Base-by-base conservation (phyloP, 257 asterid genomes). In the Echium plantagineum region DNA sequence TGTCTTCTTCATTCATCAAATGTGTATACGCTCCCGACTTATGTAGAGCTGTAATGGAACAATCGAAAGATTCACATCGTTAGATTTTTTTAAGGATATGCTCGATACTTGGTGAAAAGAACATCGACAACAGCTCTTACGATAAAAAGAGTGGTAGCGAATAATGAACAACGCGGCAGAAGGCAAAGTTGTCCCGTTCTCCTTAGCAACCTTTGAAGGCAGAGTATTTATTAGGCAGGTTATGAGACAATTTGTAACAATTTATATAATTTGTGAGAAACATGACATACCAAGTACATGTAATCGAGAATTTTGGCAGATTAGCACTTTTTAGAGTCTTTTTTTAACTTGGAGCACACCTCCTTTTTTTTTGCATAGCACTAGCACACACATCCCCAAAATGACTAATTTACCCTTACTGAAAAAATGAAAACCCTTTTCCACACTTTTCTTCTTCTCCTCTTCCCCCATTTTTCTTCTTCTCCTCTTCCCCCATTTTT, bases 41-140 rank as follows among this genome's bases (percentile, higher is more conserved):
- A 64, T 90, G 97, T 68, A 90, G 58, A 21, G 94, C 97, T 89
- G 84, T 74, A 66, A 30, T n/a, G n/a, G n/a, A n/a, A n/a, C n/a
- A n/a, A n/a, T n/a, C 21, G 62, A 5, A 1, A 3, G 19, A 16
- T 17, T n/a, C n/a, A n/a, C n/a, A 18, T 7, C 2, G 20, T 0
- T 2, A 18, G 1, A 5, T n/a, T 18, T 21, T 21, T 19, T n/a
- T 2, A 9, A n/a, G 8, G 10, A 42, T 42, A 42, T 18, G 24
- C 3, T 9, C 24, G 19, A 0, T 52, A 18, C 7, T 0, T 2
- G 10, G 2, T 19, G 21, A 51, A 51, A 51, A 51, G 0, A 18
- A 52, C 6, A 18, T 0, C 12, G 7, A 7, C 7, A 52, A 9
- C 9, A 52, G n/a, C 7, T 3, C 57, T 52, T 18, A 52, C 57